phyloP scores from a whole-genome alignment of 2,329 filamentous ascomycete species.

The Colletotrichum lindemuthianum region DNA sequence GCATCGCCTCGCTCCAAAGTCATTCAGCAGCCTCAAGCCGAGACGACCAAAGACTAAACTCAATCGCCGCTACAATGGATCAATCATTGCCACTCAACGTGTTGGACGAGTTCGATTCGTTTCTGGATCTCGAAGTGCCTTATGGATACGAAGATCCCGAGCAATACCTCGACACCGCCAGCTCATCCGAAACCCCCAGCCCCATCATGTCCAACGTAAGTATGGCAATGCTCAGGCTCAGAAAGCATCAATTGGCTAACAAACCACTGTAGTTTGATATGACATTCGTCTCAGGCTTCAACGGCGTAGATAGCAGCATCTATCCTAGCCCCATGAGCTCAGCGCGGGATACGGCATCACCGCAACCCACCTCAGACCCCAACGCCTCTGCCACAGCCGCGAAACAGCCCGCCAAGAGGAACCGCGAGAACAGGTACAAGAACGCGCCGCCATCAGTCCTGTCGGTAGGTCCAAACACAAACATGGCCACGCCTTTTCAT shows the following conservation, averaged over 20 bases:
- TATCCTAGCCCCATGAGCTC: slow-evolving; percentile 47
- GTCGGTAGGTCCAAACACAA: slow-evolving; percentile 49
- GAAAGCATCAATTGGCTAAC: slow-evolving; percentile 12
- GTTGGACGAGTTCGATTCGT: slow-evolving; percentile 36
- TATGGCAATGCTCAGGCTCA: background rate
- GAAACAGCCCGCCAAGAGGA: slow-evolving; percentile 56
- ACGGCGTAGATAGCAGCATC: slow-evolving; percentile 38
- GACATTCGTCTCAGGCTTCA: slow-evolving; percentile 40
- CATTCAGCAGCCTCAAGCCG: too few relatives aligned
- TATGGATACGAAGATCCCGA: slow-evolving; percentile 36
- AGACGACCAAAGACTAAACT: background rate
- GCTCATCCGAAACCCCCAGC: slow-evolving; percentile 37
- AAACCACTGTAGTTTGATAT: slow-evolving; percentile 34
- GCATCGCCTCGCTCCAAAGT: background rate
- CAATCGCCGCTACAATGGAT: slow-evolving; percentile 21
- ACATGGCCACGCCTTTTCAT: background rate
- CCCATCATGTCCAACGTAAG: slow-evolving; percentile 37
- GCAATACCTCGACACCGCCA: slow-evolving; percentile 33
- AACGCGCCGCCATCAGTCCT: slow-evolving; percentile 61
- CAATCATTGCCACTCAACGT: slow-evolving; percentile 34
- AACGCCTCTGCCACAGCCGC: slow-evolving; percentile 19
- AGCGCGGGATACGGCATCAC: slow-evolving; percentile 35
- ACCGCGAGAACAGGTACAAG: slow-evolving; percentile 63
- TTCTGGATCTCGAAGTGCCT: slow-evolving; percentile 36
- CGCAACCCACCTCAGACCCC: slow-evolving; percentile 30